Evolutionary conservation across 1,284 basidiomycete species (phyloP).

Genomic region (Moesziomyces aphidis): DNA sequence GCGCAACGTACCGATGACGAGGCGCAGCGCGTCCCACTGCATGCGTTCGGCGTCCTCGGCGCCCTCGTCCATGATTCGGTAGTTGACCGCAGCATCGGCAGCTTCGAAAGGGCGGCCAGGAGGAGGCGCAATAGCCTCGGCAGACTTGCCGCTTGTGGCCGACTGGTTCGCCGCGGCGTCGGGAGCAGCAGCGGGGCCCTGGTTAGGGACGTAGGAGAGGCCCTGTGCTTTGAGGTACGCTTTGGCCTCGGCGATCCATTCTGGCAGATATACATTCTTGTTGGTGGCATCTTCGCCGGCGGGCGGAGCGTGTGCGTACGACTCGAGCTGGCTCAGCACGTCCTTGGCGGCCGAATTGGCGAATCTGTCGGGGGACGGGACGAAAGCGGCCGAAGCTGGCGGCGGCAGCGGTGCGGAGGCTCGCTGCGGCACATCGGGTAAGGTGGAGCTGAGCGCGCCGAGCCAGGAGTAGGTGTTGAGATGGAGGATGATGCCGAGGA

Average conservation of each 20-base stretch:
- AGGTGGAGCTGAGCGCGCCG: slow-evolving; percentile 29
- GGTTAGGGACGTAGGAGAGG: slow-evolving; percentile 15
- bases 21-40: slow-evolving; percentile 49
- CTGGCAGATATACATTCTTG: slow-evolving; percentile 22
- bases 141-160: slow-evolving; percentile 1
- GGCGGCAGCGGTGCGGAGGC: slow-evolving; percentile 1
- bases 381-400: slow-evolving; percentile 11
- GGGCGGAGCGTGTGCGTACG: slow-evolving; percentile 5
- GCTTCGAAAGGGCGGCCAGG: slow-evolving; percentile 8
- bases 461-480: slow-evolving; percentile 49
- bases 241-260: slow-evolving; percentile 44
- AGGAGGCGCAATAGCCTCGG: not conserved
- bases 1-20: slow-evolving; percentile 32
- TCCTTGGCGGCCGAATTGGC: slow-evolving; percentile 30
- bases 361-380: slow-evolving; percentile 13
- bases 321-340: slow-evolving; percentile 17
- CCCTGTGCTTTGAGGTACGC: slow-evolving; percentile 48
- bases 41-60: slow-evolving; percentile 48
- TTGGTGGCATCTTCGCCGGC: slow-evolving; percentile 3
- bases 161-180: not conserved
- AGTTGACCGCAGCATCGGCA: slow-evolving; percentile 3
- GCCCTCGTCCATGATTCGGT: slow-evolving; percentile 23
- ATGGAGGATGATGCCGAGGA: slow-evolving; percentile 51
- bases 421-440: slow-evolving; percentile 47
- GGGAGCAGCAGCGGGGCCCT: not conserved